Evolutionary conservation across 768 basidiomycete species (phyloP), one percentile per base, ranked within the genome.

Genomic region (Solioccasus polychromus): DNA sequence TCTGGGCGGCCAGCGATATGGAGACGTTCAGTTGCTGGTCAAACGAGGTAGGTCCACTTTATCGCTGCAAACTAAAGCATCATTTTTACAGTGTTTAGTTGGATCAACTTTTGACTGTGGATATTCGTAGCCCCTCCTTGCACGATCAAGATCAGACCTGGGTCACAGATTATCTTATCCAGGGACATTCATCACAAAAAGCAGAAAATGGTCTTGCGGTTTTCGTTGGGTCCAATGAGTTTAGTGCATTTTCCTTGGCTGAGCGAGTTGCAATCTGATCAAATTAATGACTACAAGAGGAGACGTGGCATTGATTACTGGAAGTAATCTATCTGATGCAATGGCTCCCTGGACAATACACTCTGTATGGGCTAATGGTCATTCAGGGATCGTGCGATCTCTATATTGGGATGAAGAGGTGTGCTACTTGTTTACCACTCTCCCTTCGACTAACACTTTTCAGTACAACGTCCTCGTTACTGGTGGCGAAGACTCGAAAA

Each of bases 1-100:
- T 92, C 8, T 96, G 92, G 92, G 86, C 85, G 19, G 77, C 81
- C 10, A 93, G 90, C 52, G 94, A 96, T 68, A 96, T 96, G 93
- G 92, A 97, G 65, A 92, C 88, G 0, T 87, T 94, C 53, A 86
- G 87, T 45, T 74, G 79, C 12, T 97, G 92, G 94, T 78, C 83
- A 22, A 66, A 66, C 37, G 86, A 91, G 67, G 88, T 85, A 48
- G 24, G 63, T 48, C 29, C 35, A 28, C 34, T 44, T 39, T 39
- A 20, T 18, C 17, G 22, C 29, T 12, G 10, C 30, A 17, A n/a
- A 9, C 32, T 12, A 23, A 44, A 19, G 1, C 18, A 29, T 44
- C 22, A 36, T 47, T 19, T 50, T 35, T 22, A n/a, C n/a, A 26
- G 30, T 39, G 10, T 19, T 12, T 49, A 89, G 86, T 71, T 88